phyloP scores from a whole-genome alignment of 2,329 filamentous ascomycete genomes.

The Arthroderma uncinatum region DNA sequence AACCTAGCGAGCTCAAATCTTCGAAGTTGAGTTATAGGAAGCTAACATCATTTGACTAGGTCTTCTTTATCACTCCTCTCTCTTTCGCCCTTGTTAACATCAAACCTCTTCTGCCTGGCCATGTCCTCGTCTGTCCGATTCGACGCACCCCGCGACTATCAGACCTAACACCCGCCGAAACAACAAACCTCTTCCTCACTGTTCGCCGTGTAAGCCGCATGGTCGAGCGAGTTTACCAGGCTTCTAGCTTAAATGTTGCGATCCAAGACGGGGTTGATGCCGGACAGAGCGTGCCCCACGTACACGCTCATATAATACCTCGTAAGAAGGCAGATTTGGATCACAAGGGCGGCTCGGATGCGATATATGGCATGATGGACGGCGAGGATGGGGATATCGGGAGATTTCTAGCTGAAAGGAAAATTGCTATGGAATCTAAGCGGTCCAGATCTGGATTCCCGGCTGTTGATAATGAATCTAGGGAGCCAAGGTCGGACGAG shows the following conservation, averaged over 20 bases:
- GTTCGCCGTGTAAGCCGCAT: constrained; percentile 74
- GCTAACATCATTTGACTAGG: constrained; percentile 39
- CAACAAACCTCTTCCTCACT: constrained; percentile 75
- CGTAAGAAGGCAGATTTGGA: constrained; percentile 50
- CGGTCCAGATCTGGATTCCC: constrained; percentile 41
- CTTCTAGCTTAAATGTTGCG: constrained; percentile 77
- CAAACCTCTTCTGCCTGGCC: constrained; percentile 84
- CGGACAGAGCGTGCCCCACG: constrained; percentile 86
- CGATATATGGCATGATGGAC: constrained; percentile 73
- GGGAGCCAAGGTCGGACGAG: constrained; percentile 54
- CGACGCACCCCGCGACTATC: constrained; percentile 58
- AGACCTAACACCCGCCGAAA: constrained; percentile 60
- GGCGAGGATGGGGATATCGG: constrained; percentile 75
- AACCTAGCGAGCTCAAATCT: too few relatives aligned
- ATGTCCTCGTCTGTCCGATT: constrained; percentile 78
- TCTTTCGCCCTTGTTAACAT: constrained; percentile 90
- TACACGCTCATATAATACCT: constrained; percentile 88
- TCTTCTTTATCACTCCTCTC: constrained; percentile 71
- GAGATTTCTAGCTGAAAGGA: constrained; percentile 51
- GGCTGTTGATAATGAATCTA: constrained; percentile 57
- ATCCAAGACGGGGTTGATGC: constrained; percentile 87
- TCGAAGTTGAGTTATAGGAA: neutral
- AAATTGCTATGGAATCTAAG: constrained; percentile 15
- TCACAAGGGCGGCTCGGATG: constrained; percentile 51
- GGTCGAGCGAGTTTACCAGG: constrained; percentile 51